Evolutionary conservation across 2,329 filamentous ascomycete species (phyloP), one percentile per base, ranked within the genome.

Genomic region (Colletotrichum noveboracense): DNA sequence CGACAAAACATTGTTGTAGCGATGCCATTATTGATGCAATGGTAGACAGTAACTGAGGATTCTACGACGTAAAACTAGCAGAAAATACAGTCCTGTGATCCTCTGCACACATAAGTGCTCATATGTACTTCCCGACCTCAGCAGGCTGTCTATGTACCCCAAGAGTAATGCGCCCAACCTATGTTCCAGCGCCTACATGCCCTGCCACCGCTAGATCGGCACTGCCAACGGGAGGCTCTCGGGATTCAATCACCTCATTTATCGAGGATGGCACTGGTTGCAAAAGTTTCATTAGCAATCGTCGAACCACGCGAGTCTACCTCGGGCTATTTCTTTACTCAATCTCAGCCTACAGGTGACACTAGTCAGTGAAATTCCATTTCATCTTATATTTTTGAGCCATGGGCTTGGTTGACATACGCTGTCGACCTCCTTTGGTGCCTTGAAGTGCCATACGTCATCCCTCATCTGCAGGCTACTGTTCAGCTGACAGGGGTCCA

Each of bases 371-470:
- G 30, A 62, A 32, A 58, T 58, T 58, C 55, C 58, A 36, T 30
- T 58, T 24, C 16, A 21, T 21, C 14, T 38, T 65, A 38, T 36
- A 38, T 13, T 6, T 36, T 43, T 18, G 32, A n/a, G 6, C 12
- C 1, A 58, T 36, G 12, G 36, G 32, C n/a, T 3, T 0, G 13
- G 18, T 65, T 21, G 13, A 65, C 61, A 4, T 26, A 65, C 61
- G 24, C 61, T 65, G 13, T 24, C 32, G n/a, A 65, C 61, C 32
- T 58, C 60, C 43, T 58, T 74, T 4, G 81, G 80, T 7, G 79
- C 80, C 30, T 76, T 80, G 60, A 82, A 82, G 34, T 71, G 77
- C 80, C 80, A 82, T 55, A 81, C 80, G 75, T 82, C 80, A 24
- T 82, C 78, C 73, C 76, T 80, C 79, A 81, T 75, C 81, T 82